These are phyloP conservation scores for Lotmaria passim DNA, from an alignment of 208 protist genomes.

Conservation along the genomic window DNA sequence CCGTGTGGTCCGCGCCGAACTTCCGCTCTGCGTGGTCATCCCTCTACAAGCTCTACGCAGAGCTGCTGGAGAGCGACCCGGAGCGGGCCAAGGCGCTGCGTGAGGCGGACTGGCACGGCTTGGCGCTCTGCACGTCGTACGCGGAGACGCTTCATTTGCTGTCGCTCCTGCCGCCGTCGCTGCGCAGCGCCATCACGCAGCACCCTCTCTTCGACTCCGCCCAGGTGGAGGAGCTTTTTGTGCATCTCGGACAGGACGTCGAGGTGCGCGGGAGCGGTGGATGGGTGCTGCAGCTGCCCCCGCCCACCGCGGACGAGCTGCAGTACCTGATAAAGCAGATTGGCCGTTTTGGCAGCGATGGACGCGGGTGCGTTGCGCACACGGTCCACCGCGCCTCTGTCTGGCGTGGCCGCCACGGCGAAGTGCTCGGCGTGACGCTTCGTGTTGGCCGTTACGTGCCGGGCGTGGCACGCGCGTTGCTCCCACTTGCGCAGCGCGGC, in stretches of 20 bases:
- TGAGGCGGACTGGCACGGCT: conserved; percentile 55
- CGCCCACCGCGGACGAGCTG: conserved; percentile 59
- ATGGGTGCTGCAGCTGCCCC: conserved; percentile 63
- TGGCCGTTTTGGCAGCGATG: conserved; percentile 77
- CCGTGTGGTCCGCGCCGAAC: conserved; percentile 57
- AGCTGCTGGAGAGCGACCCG: conserved; percentile 24
- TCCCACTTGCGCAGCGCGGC: conserved; percentile 59
- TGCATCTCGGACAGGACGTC: conserved; percentile 79
- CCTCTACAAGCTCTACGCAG: conserved; percentile 39
- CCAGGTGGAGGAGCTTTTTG: conserved; percentile 78
- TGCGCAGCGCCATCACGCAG: conserved; percentile 46
- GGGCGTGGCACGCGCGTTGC: conserved; percentile 61
- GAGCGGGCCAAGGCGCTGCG: conserved; percentile 43
- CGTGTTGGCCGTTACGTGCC: conserved; percentile 84
- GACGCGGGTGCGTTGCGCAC: conserved; percentile 68
- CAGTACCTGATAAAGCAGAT: conserved; percentile 54
- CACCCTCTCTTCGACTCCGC: conserved; percentile 49
- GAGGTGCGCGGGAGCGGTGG: conserved; percentile 65
- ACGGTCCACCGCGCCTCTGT: conserved; percentile 81
- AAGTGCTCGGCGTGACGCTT: conserved; percentile 87
- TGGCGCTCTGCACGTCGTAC: conserved; percentile 65
- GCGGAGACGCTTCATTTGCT: conserved; percentile 75
- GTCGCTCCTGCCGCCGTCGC: conserved; percentile 52
- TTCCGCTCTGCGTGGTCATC: conserved; percentile 62
- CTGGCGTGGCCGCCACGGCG: conserved; percentile 73